phyloP scores from a whole-genome alignment of 1,284 basidiomycete species.

The Malassezia cuniculi region DNA sequence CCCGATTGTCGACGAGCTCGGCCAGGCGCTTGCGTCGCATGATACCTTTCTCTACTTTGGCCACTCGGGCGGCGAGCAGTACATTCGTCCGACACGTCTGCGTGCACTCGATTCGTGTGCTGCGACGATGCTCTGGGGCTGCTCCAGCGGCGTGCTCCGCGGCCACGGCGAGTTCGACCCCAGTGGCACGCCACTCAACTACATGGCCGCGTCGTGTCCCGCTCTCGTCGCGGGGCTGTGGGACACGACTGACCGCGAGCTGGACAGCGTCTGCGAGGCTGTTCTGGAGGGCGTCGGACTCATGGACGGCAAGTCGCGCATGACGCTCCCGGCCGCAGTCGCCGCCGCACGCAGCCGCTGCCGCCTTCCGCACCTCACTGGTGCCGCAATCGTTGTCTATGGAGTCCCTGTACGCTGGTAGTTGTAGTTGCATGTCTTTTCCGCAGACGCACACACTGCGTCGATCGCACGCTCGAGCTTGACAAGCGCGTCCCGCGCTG shows the following conservation, averaged over 20 bases:
- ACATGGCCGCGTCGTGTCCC: conserved; percentile 90
- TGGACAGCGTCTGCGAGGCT: conserved; percentile 74
- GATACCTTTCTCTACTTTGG: conserved; percentile 63
- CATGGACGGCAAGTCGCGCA: conserved; percentile 30
- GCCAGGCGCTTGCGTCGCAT: conserved; percentile 20
- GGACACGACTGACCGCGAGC: conserved; percentile 96
- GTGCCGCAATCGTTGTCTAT: conserved; percentile 84
- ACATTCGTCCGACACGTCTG: conserved; percentile 64
- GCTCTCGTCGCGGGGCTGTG: conserved; percentile 85
- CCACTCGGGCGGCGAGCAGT: conserved; percentile 90
- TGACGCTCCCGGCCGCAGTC: conserved; percentile 59
- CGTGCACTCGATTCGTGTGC: conserved; percentile 69
- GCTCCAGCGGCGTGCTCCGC: conserved; percentile 74
- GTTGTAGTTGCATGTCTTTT: too few relatives aligned
- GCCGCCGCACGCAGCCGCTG: conserved; percentile 64
- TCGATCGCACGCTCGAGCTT: too few relatives aligned
- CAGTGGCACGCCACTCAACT: conserved; percentile 78
- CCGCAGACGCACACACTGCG: too few relatives aligned
- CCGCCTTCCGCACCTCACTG: conserved; percentile 86
- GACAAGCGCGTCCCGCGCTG: too few relatives aligned
- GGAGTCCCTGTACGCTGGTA: conserved; percentile 59
- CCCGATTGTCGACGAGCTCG: conserved; percentile 45
- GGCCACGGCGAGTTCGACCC: conserved; percentile 89
- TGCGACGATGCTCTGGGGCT: conserved; percentile 94
- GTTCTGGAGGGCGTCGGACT: conserved; percentile 67